Evolutionary conservation across 108 stramenopile species (phyloP).

Genomic region (Cyclotella choctawhatcheeana): DNA sequence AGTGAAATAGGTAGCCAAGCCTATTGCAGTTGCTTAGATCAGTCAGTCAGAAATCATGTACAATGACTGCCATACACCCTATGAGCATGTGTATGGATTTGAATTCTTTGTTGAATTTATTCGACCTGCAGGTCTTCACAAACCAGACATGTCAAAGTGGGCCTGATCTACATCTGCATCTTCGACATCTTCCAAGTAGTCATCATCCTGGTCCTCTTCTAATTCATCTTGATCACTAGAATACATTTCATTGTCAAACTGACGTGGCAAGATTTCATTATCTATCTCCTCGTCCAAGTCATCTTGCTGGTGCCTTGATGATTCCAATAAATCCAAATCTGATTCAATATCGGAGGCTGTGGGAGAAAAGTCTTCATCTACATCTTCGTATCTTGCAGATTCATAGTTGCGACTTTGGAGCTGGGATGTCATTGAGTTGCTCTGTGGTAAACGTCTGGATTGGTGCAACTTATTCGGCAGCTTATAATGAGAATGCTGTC

Average conservation of each 20-base stretch:
- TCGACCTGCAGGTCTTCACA: no score
- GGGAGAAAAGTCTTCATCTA: constrained; percentile 40
- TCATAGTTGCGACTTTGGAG: constrained; percentile 11
- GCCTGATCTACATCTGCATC: constrained; percentile 36
- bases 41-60: no score
- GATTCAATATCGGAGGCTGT: constrained; percentile 48
- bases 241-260: constrained; percentile 2
- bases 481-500: constrained; percentile 5
- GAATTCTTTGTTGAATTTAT: neutral
- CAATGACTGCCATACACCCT: no score
- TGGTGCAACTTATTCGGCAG: neutral
- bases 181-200: constrained; percentile 37
- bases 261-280: neutral
- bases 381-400: neutral
- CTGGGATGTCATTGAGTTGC: constrained; percentile 7
- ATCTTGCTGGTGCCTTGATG: constrained; percentile 24
- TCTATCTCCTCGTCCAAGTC: neutral
- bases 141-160: constrained; percentile 46
- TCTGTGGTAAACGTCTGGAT: neutral
- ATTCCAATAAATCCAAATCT: constrained; percentile 48
- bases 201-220: constrained; percentile 43
- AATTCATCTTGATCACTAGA: neutral
- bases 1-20: no score
- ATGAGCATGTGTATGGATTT: no score
- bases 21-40: no score